Conservation (phyloP, 1,284 basidiomycete genomes). For the Ceratorhiza oryzae-sativae region DNA sequence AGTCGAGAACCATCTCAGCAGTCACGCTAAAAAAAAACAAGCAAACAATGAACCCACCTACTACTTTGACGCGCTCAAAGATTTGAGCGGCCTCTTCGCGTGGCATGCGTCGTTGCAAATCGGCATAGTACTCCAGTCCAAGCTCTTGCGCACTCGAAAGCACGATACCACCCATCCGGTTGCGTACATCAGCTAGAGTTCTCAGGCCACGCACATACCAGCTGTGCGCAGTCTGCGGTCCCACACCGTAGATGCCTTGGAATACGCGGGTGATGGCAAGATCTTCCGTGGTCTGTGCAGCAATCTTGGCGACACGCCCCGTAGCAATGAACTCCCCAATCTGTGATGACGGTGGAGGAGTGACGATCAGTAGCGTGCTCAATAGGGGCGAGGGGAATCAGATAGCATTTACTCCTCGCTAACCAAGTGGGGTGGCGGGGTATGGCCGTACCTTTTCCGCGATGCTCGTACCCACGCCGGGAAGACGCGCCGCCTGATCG, state of each 20-base stretch:
- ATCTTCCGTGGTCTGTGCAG: constrained; percentile 64
- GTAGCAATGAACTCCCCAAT: constrained; percentile 80
- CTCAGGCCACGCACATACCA: constrained; percentile 82
- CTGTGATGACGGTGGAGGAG: constrained; percentile 51
- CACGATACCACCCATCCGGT: constrained; percentile 64
- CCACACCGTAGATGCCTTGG: constrained; percentile 85
- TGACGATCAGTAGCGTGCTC: constrained; percentile 20
- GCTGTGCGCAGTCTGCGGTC: constrained; percentile 66
- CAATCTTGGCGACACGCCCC: constrained; percentile 70
- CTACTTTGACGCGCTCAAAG: constrained; percentile 71
- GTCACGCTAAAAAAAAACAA: constrained; percentile 1
- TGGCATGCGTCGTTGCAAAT: constrained; percentile 83
- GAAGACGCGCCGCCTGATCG: constrained; percentile 68
- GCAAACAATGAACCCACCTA: constrained; percentile 58
- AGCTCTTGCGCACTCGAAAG: constrained; percentile 74
- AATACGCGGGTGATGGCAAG: constrained; percentile 63
- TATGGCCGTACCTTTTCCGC: constrained; percentile 69
- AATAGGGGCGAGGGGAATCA: constrained; percentile 32
- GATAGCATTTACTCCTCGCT: constrained; percentile 30
- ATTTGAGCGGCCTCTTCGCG: constrained; percentile 77
- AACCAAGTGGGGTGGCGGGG: constrained; percentile 1
- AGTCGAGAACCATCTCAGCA: constrained; percentile 2
- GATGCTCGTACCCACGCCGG: constrained; percentile 75
- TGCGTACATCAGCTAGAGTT: constrained; percentile 74
- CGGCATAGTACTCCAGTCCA: constrained; percentile 79